Evolutionary conservation across 257 asterid species (phyloP), one percentile per base, ranked within the genome.

Genomic region (Solanum lycopersicoides): DNA sequence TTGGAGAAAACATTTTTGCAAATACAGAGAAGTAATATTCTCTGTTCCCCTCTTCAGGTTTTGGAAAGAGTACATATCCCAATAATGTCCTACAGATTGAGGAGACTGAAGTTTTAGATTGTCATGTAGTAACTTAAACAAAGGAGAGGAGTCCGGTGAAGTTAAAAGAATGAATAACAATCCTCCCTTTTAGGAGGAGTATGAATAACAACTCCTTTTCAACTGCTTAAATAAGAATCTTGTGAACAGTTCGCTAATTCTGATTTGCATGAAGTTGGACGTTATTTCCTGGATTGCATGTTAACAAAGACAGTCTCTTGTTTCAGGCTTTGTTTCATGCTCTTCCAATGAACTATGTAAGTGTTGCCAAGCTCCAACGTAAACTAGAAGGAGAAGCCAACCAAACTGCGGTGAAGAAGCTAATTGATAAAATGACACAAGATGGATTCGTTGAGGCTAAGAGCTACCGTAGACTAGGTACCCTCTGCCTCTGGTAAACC

Each of bases 241-340:
- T 75, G 59, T 12, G 59, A 74, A 41, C 9, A 75, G 59, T 41
- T 75, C 0, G 56, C 35, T 75, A 75, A 75, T 75, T 13, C 59
- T 75, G 34, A 21, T 41, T 75, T 75, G 56, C 56, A 75, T 39
- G 83, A 41, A 75, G 83, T 41, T 75, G 53, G 21, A 41, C 12
- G 32, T 75, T 75, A 75, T 21, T 75, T 75, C 34, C 83, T 39
- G 35, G 13, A 75, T 73, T 75, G 82, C 35, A 15, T 84, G 7
- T 20, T 44, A 12, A 39, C 16, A 76, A 34, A 37, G 9, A 30
- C 21, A 41, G 45, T 23, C 86, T 37, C 83, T 72, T 84, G 30
- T 88, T 83, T 83, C 95, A 97, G 99, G 99, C 99, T 83, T 89
- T 97, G 89, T 93, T 92, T 90, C 96, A 95, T 88, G 96, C 98